phyloP scores from a whole-genome alignment of 306 rosid species.

The Fragaria iinumae region DNA sequence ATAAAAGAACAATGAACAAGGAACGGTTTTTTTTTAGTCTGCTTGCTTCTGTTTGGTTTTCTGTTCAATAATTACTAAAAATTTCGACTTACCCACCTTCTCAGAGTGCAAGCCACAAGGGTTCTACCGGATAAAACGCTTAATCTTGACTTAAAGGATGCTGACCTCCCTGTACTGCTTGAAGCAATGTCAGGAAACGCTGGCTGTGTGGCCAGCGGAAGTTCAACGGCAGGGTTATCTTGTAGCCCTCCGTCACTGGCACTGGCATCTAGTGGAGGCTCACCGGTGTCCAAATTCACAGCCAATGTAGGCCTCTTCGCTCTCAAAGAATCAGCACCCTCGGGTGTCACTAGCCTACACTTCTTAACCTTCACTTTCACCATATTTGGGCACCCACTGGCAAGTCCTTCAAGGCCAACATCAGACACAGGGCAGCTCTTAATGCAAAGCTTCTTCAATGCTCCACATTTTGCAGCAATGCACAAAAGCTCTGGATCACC shows the following conservation, averaged over 20 bases:
- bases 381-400: constrained; percentile 88
- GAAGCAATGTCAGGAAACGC: constrained; percentile 40
- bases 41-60: not conserved
- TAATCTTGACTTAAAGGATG: constrained; percentile 73
- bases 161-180: constrained; percentile 48
- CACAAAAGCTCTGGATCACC: constrained; percentile 86
- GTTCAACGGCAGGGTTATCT: constrained; percentile 52
- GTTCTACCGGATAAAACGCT: constrained; percentile 66
- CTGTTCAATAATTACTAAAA: constrained; percentile 24
- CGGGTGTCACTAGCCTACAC: constrained; percentile 74
- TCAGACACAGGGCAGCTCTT: constrained; percentile 91
- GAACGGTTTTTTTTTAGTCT: not conserved
- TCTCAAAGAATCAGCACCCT: constrained; percentile 86
- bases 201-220: constrained; percentile 41
- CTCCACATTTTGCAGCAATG: constrained; percentile 83
- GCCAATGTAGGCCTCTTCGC: constrained; percentile 59
- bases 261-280: constrained; percentile 67
- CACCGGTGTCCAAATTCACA: constrained; percentile 79
- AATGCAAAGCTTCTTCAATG: constrained; percentile 91
- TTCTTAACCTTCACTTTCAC: constrained; percentile 97
- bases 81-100: constrained; percentile 79
- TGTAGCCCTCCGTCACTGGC: constrained; percentile 81
- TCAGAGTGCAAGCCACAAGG: constrained; percentile 70
- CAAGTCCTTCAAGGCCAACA: constrained; percentile 77
- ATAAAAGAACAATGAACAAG: constrained; percentile 34